Evolutionary conservation across 768 basidiomycete species (phyloP).

Genomic region (Harrya chromipes): DNA sequence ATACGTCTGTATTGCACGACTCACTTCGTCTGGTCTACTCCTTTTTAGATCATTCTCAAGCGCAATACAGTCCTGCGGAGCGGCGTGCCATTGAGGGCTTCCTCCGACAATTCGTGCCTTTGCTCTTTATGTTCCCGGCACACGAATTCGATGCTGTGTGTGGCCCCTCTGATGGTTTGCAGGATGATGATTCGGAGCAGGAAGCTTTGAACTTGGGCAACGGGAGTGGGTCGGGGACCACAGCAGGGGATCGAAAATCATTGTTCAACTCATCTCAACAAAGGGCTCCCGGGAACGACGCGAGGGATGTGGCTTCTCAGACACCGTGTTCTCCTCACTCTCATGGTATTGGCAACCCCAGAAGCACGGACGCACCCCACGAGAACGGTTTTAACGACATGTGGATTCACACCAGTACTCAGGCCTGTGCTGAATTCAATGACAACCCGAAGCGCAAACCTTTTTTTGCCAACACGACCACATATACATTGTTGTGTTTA

Average conservation of each 20-base stretch:
- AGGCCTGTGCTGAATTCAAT: constrained; percentile 18
- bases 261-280: constrained; percentile 75
- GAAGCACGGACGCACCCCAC: neutral
- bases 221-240: constrained; percentile 50
- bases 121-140: constrained; percentile 67
- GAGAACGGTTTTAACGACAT: constrained; percentile 39
- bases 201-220: constrained; percentile 20
- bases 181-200: constrained; percentile 34
- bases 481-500: constrained; percentile 85
- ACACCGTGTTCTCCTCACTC: constrained; percentile 13
- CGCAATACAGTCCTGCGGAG: constrained; percentile 71
- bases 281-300: constrained; percentile 37
- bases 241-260: constrained; percentile 72
- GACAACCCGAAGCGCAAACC: constrained; percentile 44
- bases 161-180: constrained; percentile 50
- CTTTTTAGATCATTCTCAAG: constrained; percentile 85
- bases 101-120: constrained; percentile 78
- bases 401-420: constrained; percentile 50
- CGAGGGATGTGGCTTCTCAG: constrained; percentile 30
- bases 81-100: constrained; percentile 82
- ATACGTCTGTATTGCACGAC: constrained; percentile 82
- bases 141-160: constrained; percentile 66
- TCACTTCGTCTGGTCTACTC: constrained; percentile 85
- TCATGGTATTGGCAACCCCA: constrained; percentile 1
- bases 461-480: constrained; percentile 91